Evolutionary conservation across 768 basidiomycete genomes (phyloP).

Genomic region (Amanita rubescens): DNA sequence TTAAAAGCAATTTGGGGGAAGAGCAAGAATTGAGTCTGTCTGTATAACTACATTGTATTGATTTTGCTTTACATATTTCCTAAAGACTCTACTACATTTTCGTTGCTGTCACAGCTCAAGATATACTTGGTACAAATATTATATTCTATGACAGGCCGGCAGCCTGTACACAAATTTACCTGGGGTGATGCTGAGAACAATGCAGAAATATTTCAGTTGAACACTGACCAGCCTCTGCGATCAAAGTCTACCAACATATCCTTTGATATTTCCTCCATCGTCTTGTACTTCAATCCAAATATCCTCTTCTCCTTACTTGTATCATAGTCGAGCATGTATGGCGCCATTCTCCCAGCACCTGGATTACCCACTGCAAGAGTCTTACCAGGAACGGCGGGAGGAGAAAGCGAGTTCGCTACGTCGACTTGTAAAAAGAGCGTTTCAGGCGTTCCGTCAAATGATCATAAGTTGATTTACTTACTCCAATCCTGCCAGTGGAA

Average conservation of each 20-base stretch:
- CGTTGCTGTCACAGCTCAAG: no score
- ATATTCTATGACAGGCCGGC: no score
- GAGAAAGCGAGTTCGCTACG: slow-evolving; percentile 19
- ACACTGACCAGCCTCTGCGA: slow-evolving; percentile 3
- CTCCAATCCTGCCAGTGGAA: slow-evolving; percentile 30
- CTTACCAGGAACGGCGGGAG: slow-evolving; percentile 17
- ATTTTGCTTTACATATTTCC: no score
- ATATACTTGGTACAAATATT: not conserved
- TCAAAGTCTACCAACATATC: slow-evolving; percentile 4
- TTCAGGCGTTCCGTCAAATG: not conserved
- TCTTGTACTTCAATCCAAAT: not conserved
- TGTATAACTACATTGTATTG: no score
- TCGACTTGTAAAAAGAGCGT: slow-evolving; percentile 21
- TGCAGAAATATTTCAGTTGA: no score
- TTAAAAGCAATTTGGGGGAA: no score
- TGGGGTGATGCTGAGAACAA: no score
- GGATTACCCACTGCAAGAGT: slow-evolving; percentile 19
- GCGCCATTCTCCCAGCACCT: not conserved
- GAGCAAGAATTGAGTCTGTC: no score
- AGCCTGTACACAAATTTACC: no score
- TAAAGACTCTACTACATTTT: no score
- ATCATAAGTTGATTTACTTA: slow-evolving; percentile 12
- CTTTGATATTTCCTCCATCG: slow-evolving; percentile 11
- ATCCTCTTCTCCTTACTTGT: not conserved
- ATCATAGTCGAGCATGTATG: not conserved